Evolutionary conservation across 176 grass and related monocot species (phyloP), one percentile per base, ranked within the genome.

Genomic region (Musa itinerans): DNA sequence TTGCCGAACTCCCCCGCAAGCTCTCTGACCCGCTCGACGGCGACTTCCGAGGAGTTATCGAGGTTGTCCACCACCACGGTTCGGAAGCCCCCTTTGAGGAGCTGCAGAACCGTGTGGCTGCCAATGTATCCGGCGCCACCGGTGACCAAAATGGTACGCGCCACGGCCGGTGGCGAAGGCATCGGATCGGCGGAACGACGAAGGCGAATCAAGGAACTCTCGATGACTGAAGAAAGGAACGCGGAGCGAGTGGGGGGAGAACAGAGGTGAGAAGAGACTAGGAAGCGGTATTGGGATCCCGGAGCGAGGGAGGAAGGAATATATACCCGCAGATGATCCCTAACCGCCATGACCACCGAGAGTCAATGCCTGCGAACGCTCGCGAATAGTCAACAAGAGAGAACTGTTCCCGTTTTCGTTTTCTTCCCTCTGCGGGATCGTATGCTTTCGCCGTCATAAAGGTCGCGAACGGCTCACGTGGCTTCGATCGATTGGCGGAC

Each of bases 91-190:
- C 87, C 84, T 9, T 83, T 76, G 8, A 99, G 88, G 0, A 99
- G 86, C 81, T 89, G 95, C 68, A 99, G 87, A 74, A 92, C 95
- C 1, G 95, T 91, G 85, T 99, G 95, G 90, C 90, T 99, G 61
- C 95, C 95, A 82, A 99, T 99, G 95, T 99, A 99, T 0, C 95
- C 95, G 13, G 95, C 90, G 72, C 95, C 95, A 24, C 95, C 95
- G 16, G 90, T 94, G 11, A 99, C 95, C 9, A 99, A 83, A 82
- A 99, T 86, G 53, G 88, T 89, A 26, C 74, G 71, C 9, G 81
- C 25, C 73, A 85, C 14, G 2, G 81, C 77, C 1, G 84, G 72
- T 22, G 72, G 53, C 17, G 72, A 74, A 74, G 72, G 72, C 53
- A 74, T 54, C 23, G 25, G 11, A 16, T 17, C 21, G 21, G 19